Conservation (phyloP, 352 stramenopile species). For the Phytophthora pinifolia region DNA sequence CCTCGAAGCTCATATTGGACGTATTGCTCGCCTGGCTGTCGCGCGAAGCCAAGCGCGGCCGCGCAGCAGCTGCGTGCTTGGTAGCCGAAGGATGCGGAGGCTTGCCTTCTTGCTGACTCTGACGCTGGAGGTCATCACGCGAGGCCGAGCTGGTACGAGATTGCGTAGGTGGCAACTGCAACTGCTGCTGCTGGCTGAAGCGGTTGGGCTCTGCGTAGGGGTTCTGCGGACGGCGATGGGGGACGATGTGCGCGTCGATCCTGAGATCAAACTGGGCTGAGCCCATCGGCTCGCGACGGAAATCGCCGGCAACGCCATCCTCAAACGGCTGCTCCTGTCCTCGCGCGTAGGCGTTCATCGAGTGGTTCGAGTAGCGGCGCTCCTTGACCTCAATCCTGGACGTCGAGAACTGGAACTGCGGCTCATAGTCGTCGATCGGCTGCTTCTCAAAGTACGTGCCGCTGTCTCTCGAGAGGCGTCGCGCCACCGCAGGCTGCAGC, state of each 20-base stretch:
- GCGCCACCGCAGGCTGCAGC: constrained; percentile 9
- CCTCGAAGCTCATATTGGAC: constrained; percentile 47
- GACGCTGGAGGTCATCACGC: constrained; percentile 14
- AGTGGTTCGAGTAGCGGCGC: constrained; percentile 27
- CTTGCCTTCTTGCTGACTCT: constrained; percentile 19
- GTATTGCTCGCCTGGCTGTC: constrained; percentile 33
- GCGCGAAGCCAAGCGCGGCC: constrained; percentile 19
- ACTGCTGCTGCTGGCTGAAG: constrained; percentile 11
- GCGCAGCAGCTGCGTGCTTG: constrained; percentile 4
- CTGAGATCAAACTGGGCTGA: constrained; percentile 27
- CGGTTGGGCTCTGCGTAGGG: constrained; percentile 6
- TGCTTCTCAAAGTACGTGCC: constrained; percentile 26
- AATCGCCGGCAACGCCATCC: constrained; percentile 27
- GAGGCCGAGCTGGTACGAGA: constrained; percentile 18
- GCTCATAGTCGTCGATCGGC: constrained; percentile 19
- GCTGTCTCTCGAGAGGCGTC: constrained; percentile 25
- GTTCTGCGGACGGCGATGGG: constrained; percentile 17
- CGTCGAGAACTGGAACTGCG: constrained; percentile 13
- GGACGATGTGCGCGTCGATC: constrained; percentile 29
- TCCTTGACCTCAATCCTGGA: constrained; percentile 22
- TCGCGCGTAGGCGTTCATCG: constrained; percentile 17
- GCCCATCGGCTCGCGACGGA: constrained; percentile 26
- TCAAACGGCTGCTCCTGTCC: constrained; percentile 13
- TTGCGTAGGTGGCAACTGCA: constrained; percentile 8
- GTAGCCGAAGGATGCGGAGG: not conserved